Base-by-base conservation (phyloP, 1,284 basidiomycete genomes). In the Ganoderma sinense region DNA sequence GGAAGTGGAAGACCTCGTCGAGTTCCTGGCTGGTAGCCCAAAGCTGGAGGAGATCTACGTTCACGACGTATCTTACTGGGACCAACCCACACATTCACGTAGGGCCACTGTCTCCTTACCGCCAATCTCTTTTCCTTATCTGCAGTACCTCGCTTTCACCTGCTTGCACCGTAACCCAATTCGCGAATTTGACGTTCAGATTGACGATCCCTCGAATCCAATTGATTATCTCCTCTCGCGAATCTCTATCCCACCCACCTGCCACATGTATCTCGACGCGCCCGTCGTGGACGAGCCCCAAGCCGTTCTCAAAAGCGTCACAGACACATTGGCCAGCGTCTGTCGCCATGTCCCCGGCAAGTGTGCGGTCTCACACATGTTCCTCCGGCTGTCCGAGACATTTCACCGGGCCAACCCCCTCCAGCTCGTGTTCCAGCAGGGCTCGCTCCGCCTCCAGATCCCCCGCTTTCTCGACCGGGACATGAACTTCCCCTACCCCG, bases 1-100 rank as follows among this genome's bases (percentile, higher is more conserved):
- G 65, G 33, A 29, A 1, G 4, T 66, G 7, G 7, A 16, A 31
- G 65, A 66, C 16, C 45, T 66, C 11, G 10, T 66, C n/a, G 39
- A 41, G 6, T 66, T 66, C 41, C 18, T 66, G 6, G n/a, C 43
- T 18, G 59, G 65, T 14, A 61, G 65, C 36, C 65, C 65, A 5
- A 26, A 13, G 31, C 45, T 66, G 14, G 45, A 61, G 23, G 65
- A 66, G 23, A 45, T 66, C n/a, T 61, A 61, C 20, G 2, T 66
- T 7, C 51, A 48, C 45, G 29, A 55, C n/a, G 23, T 14, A 26
- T 29, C 16, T 6, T n/a, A 16, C 8, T 40, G 23, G 13, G 31
- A 11, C 6, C 5, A 1, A 36, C 11, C n/a, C 1, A 13, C 4
- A 33, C 4, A 33, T 39, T 23, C 33, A 6, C 13, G 8, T 13